These are phyloP conservation scores for Volutella citrinella DNA, from an alignment of 2,329 filamentous ascomycete genomes.

Conservation along the genomic window DNA sequence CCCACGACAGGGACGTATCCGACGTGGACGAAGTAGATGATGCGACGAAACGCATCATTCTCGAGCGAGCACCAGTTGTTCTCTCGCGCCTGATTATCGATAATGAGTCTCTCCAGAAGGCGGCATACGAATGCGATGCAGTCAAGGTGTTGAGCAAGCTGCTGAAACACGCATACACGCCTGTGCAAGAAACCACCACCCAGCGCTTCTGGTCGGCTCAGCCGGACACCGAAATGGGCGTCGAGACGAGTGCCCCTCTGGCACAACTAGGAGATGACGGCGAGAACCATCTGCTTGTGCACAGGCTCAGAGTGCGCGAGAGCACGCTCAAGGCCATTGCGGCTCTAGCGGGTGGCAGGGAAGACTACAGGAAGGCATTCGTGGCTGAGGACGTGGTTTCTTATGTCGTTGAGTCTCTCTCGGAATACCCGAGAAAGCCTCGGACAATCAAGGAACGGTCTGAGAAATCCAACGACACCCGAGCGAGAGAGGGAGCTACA, in stretches of 20 bases:
- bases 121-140: slow-evolving; percentile 66
- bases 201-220: slow-evolving; percentile 39
- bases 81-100: slow-evolving; percentile 77
- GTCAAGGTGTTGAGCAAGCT: slow-evolving; percentile 46
- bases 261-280: slow-evolving; percentile 59
- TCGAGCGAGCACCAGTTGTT: slow-evolving; percentile 71
- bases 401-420: slow-evolving; percentile 80
- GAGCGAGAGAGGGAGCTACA: slow-evolving; percentile 26
- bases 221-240: slow-evolving; percentile 31
- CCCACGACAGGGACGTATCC: slow-evolving; percentile 43
- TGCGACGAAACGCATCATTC: slow-evolving; percentile 39
- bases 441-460: slow-evolving; percentile 41
- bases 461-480: slow-evolving; percentile 34
- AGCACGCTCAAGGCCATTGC: slow-evolving; percentile 74
- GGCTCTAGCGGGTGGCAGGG: slow-evolving; percentile 77
- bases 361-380: slow-evolving; percentile 78
- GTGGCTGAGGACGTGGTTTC: slow-evolving; percentile 78
- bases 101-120: slow-evolving; percentile 74
- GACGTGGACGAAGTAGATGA: slow-evolving; percentile 37
- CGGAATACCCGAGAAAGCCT: slow-evolving; percentile 51
- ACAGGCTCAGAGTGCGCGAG: slow-evolving; percentile 75
- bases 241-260: slow-evolving; percentile 31
- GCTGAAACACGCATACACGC: slow-evolving; percentile 50
- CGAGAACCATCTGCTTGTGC: slow-evolving; percentile 56
- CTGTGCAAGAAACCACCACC: slow-evolving; percentile 31